A percentile compares a stretch with the other conserved stretches of the same genome.
Conservation (phyloP, 192 early-diverging fungal species). For the Thamnidium elegans region DNA sequence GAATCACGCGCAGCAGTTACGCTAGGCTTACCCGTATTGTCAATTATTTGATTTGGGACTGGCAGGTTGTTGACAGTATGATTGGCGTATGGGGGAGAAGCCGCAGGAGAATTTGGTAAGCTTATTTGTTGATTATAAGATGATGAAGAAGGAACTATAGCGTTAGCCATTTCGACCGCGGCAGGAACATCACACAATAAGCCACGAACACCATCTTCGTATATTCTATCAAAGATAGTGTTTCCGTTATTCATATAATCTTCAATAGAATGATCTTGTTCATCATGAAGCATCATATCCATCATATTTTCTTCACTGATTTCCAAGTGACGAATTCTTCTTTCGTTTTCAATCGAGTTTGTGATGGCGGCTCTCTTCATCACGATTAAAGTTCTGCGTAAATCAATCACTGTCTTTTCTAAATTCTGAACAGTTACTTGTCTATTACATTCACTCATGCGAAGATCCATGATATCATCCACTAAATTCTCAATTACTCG, state of each 20-base stretch:
- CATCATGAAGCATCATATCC: neutral
- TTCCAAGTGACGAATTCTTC: constrained; percentile 23
- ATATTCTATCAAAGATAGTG: constrained; percentile 41
- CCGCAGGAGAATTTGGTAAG: constrained; percentile 2
- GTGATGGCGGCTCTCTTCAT: constrained; percentile 49
- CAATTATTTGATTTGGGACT: neutral
- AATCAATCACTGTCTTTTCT: constrained; percentile 51
- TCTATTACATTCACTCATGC: constrained; percentile 43
- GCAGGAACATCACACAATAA: constrained; percentile 13
- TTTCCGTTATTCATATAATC: constrained; percentile 25
- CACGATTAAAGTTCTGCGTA: constrained; percentile 51
- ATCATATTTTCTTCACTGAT: neutral
- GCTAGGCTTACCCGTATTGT: neutral
- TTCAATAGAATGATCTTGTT: constrained; percentile 3
- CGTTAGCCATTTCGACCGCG: neutral
- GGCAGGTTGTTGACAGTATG: too few relatives aligned
- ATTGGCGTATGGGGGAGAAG: constrained; percentile 7
- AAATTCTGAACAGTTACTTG: constrained; percentile 44
- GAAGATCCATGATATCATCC: constrained; percentile 53
- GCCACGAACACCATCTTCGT: constrained; percentile 35
- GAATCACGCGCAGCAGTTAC: constrained; percentile 2
- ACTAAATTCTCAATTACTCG: constrained; percentile 54
- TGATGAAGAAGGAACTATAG: neutral
- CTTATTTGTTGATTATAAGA: neutral
- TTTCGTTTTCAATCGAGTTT: constrained; percentile 24